Evolutionary conservation across 106 monocot species (phyloP).

Genomic region (Acanthochlamys bracteata): DNA sequence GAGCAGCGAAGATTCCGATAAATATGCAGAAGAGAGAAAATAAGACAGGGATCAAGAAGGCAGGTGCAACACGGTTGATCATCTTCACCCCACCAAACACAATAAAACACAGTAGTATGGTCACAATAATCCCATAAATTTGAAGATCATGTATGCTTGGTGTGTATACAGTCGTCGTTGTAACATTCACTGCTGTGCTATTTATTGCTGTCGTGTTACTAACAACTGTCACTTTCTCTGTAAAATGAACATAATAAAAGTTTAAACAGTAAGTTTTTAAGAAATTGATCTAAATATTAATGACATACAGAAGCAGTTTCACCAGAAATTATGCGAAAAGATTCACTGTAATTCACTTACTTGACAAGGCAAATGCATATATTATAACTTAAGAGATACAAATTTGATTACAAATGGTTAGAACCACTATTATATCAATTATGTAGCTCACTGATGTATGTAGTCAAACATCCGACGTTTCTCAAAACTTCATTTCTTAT

Average conservation of each 20-base stretch:
- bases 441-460: too few species aligned
- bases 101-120: constrained; percentile 87
- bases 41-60: constrained; percentile 78
- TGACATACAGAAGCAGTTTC: too few species aligned
- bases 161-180: constrained; percentile 42
- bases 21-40: constrained; percentile 96
- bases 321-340: too few species aligned
- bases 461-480: too few species aligned
- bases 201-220: constrained; percentile 50
- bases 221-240: constrained; percentile 70
- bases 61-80: constrained; percentile 91
- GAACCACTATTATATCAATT: too few species aligned
- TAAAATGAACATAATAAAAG: constrained; percentile 13
- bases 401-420: too few species aligned
- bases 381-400: too few species aligned
- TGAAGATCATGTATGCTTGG: constrained; percentile 90
- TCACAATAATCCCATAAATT: constrained; percentile 80
- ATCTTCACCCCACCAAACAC: constrained; percentile 99
- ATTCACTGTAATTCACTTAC: too few species aligned
- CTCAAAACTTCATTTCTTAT: too few species aligned
- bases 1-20: constrained; percentile 70
- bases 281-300: too few species aligned
- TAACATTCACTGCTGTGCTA: constrained; percentile 37
- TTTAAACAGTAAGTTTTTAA: constrained; percentile 1
- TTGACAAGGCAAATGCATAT: too few species aligned